A percentile compares a stretch with the other conserved stretches of the same genome.
phyloP scores from a whole-genome alignment of 2,329 filamentous ascomycete genomes.

The Chaetomium strumarium region DNA sequence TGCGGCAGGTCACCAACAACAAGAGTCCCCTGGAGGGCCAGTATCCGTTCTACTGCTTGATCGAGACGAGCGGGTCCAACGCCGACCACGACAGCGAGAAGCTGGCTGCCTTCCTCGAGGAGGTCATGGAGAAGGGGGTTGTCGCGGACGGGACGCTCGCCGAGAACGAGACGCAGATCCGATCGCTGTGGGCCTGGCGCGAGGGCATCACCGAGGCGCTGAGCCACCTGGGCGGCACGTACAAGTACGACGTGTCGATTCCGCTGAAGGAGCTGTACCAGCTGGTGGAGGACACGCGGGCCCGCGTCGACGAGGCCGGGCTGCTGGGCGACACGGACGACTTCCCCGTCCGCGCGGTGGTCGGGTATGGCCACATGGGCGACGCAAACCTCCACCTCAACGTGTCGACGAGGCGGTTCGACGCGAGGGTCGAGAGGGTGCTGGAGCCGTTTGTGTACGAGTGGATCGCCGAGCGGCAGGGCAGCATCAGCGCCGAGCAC shows the following conservation, averaged over 20 bases:
- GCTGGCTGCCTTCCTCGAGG: conserved; percentile 81
- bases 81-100: conserved; percentile 90
- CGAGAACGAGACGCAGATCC: conserved; percentile 85
- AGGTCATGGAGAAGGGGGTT: conserved; percentile 83
- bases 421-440: conserved; percentile 76
- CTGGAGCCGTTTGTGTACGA: conserved; percentile 97
- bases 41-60: conserved; percentile 90
- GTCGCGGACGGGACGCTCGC: conserved; percentile 86
- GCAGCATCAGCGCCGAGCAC: conserved; percentile 96
- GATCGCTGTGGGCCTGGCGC: conserved; percentile 82
- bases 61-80: conserved; percentile 95
- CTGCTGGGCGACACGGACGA: conserved; percentile 71
- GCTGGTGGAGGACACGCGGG: conserved; percentile 78
- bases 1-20: conserved; percentile 66
- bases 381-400: conserved; percentile 95
- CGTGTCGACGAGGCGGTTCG: conserved; percentile 74
- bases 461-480: conserved; percentile 82
- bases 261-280: conserved; percentile 81
- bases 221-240: conserved; percentile 87
- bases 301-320: conserved; percentile 65
- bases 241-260: conserved; percentile 98
- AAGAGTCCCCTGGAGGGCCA: conserved; percentile 76
- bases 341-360: conserved; percentile 78
- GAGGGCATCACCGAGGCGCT: conserved; percentile 88
- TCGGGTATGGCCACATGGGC: conserved; percentile 98